Evolutionary conservation across 2,329 filamentous ascomycete genomes (phyloP).

Genomic region (Alternaria triticina): DNA sequence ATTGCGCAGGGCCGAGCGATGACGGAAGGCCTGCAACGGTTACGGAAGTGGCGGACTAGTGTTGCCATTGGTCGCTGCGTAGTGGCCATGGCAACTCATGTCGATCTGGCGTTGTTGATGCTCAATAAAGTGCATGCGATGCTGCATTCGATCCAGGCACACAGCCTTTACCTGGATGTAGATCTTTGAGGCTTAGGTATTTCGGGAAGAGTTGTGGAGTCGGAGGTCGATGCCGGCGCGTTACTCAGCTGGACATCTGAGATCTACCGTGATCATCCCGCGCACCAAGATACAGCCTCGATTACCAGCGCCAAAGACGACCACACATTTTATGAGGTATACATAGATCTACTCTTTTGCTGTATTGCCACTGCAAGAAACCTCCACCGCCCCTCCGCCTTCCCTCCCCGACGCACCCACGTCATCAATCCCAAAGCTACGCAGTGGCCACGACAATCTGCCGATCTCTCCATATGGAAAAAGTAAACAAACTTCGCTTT

Average conservation of each 20-base stretch:
- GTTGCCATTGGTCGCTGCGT: conserved; percentile 3
- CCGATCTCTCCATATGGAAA: not conserved
- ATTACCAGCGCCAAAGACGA: not conserved
- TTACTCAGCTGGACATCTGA: not conserved
- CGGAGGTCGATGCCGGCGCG: not conserved
- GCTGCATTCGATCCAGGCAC: not conserved
- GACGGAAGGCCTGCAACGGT: conserved; percentile 12
- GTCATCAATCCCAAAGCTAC: not conserved
- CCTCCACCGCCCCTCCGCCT: not conserved
- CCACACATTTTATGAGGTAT: not conserved
- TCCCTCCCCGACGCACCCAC: not conserved
- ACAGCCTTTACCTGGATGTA: not conserved
- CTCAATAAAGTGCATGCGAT: not conserved
- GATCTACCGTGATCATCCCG: not conserved
- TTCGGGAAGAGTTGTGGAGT: not conserved
- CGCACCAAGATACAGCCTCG: not conserved
- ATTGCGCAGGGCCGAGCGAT: conserved; percentile 6
- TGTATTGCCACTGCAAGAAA: not conserved
- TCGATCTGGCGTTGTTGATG: not conserved
- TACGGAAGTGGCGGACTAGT: conserved; percentile 13
- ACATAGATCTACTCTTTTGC: not conserved
- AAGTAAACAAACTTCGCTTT: not conserved
- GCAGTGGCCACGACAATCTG: not conserved
- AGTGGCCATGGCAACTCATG: not conserved
- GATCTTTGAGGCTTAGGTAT: not conserved